Conservation (phyloP, 2,329 filamentous ascomycete genomes). For the Colletotrichum coccodes region DNA sequence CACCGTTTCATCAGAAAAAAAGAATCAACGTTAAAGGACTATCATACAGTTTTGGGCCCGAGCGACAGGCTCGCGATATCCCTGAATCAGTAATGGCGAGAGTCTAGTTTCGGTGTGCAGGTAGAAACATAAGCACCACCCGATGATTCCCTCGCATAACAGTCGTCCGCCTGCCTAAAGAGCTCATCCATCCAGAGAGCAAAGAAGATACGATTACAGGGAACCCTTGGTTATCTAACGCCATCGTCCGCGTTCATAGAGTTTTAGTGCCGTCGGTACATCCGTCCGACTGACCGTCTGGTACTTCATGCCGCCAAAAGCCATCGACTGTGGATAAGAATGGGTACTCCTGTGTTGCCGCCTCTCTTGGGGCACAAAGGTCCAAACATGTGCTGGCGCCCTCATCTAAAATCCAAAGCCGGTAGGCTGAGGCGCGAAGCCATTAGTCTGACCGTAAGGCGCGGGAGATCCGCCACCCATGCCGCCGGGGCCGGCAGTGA, state of each 20-base stretch:
- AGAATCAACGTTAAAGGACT: constrained; percentile 26
- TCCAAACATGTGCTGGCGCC: constrained; percentile 22
- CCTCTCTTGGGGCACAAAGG: not conserved
- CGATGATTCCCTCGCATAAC: constrained; percentile 22
- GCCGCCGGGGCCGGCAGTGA: constrained; percentile 85
- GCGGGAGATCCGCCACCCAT: constrained; percentile 65
- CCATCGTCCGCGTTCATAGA: constrained; percentile 32
- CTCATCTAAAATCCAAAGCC: constrained; percentile 71
- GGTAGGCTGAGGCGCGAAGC: constrained; percentile 89
- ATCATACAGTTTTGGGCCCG: constrained; percentile 30
- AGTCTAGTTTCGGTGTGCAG: constrained; percentile 28
- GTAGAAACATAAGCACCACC: constrained; percentile 22
- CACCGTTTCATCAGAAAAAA: constrained; percentile 10
- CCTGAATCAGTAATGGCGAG: constrained; percentile 25
- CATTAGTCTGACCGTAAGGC: constrained; percentile 84
- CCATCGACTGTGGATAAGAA: not conserved
- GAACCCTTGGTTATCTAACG: constrained; percentile 29
- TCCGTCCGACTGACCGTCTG: not conserved
- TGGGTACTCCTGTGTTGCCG: not conserved
- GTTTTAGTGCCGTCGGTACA: constrained; percentile 5
- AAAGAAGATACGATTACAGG: constrained; percentile 36
- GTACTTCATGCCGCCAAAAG: constrained; percentile 2
- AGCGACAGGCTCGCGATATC: constrained; percentile 21
- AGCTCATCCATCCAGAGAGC: constrained; percentile 30
- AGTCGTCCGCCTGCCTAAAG: constrained; percentile 24